Evolutionary conservation across 768 basidiomycete species (phyloP).

Genomic region (Mycena albidolilacea): DNA sequence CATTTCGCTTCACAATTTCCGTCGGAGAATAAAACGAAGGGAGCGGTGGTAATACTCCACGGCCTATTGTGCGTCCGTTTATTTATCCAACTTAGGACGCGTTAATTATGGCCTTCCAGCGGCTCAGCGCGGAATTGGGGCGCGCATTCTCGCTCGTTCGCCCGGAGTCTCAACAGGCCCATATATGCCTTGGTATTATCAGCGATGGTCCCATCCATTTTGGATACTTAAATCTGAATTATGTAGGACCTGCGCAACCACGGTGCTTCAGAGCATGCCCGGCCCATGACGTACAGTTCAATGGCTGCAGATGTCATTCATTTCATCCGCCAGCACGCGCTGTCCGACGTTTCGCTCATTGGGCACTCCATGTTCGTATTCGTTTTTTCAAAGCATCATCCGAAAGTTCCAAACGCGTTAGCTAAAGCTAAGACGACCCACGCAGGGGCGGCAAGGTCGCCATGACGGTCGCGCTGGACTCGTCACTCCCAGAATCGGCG

Average conservation of each 20-base stretch:
- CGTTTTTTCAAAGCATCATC: not conserved
- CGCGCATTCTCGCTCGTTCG: constrained; percentile 83
- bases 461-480: constrained; percentile 74
- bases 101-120: constrained; percentile 53
- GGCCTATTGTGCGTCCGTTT: constrained; percentile 69
- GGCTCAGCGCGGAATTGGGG: constrained; percentile 94
- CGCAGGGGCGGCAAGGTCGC: constrained; percentile 89
- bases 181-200: constrained; percentile 77
- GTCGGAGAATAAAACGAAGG: constrained; percentile 47
- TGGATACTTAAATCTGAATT: not conserved
- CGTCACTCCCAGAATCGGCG: constrained; percentile 56
- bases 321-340: constrained; percentile 69
- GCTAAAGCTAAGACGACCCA: constrained; percentile 15
- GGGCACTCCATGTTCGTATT: constrained; percentile 90
- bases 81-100: not conserved
- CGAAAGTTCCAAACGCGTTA: not conserved
- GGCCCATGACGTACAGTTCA: constrained; percentile 80
- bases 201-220: not conserved
- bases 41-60: constrained; percentile 71
- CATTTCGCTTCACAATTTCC: constrained; percentile 38
- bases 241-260: constrained; percentile 91
- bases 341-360: constrained; percentile 78
- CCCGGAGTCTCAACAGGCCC: constrained; percentile 72
- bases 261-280: constrained; percentile 82
- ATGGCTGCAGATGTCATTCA: constrained; percentile 86